These are phyloP conservation scores for Amylocystis lapponica DNA, from an alignment of 768 basidiomycete genomes.

Conservation along the genomic window DNA sequence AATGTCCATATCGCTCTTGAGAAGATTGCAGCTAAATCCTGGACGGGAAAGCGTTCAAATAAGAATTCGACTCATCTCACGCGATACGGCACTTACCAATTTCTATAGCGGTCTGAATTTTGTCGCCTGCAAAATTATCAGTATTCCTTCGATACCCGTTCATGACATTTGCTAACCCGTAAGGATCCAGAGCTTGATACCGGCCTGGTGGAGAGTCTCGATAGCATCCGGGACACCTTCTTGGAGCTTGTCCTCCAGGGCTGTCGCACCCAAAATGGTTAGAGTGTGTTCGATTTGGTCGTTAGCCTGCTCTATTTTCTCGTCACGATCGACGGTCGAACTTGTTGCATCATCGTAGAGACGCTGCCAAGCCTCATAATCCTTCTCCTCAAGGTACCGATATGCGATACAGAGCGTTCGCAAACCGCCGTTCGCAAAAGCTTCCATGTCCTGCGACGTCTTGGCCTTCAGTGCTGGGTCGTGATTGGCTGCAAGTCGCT, in stretches of 20 bases:
- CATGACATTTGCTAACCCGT: slow-evolving; percentile 53
- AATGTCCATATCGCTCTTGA: slow-evolving; percentile 92
- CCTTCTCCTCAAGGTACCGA: slow-evolving; percentile 70
- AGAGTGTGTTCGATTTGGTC: slow-evolving; percentile 80
- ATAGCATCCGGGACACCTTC: slow-evolving; percentile 97
- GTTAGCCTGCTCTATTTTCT: slow-evolving; percentile 85
- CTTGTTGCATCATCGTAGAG: slow-evolving; percentile 79
- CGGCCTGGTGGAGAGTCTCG: slow-evolving; percentile 83
- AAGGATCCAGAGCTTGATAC: slow-evolving; percentile 97
- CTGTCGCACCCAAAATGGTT: slow-evolving; percentile 88
- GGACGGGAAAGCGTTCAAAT: neutral
- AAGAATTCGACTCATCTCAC: neutral
- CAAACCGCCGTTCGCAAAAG: slow-evolving; percentile 88
- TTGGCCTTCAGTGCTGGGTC: slow-evolving; percentile 67
- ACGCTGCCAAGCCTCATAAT: slow-evolving; percentile 77
- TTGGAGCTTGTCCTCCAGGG: slow-evolving; percentile 95
- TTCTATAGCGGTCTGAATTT: slow-evolving; percentile 96
- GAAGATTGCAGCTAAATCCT: slow-evolving; percentile 89
- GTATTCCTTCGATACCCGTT: neutral
- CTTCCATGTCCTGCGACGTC: slow-evolving; percentile 85
- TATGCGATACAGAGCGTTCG: slow-evolving; percentile 89
- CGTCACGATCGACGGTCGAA: slow-evolving; percentile 75
- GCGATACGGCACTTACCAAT: slow-evolving; percentile 61
- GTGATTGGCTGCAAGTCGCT: slow-evolving; percentile 71
- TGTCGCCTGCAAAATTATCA: slow-evolving; percentile 59